Evolutionary conservation across 2,329 filamentous ascomycete species (phyloP).

Genomic region (Aspergillus ibericus): DNA sequence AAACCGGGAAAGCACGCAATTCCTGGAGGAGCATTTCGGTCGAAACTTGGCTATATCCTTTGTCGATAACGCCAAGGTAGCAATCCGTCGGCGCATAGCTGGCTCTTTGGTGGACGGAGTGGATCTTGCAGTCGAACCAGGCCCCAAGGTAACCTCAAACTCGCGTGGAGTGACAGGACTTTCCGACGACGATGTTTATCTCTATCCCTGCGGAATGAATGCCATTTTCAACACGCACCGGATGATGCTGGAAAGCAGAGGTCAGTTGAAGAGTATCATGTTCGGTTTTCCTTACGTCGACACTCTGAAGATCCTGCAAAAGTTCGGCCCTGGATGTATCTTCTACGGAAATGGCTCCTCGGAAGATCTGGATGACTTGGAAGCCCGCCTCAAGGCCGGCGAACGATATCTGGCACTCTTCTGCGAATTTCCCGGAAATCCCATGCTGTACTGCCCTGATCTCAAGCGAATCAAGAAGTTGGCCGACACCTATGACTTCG

Average conservation of each 20-base stretch:
- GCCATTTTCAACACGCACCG: background rate
- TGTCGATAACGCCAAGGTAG: background rate
- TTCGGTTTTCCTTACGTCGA: background rate
- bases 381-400: background rate
- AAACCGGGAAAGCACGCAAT: background rate
- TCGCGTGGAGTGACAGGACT: background rate
- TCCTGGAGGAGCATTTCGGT: background rate
- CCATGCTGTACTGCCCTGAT: background rate
- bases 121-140: background rate
- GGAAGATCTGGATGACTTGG: background rate
- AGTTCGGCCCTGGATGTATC: background rate
- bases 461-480: background rate
- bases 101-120: background rate
- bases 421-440: conserved; percentile 3
- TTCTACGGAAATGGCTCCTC: conserved; percentile 1
- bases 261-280: background rate
- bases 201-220: background rate
- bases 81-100: background rate
- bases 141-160: background rate
- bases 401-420: background rate
- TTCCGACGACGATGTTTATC: background rate
- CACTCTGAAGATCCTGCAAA: background rate
- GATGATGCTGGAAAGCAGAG: background rate
- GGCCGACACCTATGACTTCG: background rate
- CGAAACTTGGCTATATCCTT: background rate